Percentiles rank a stretch among this genome's conserved stretches.
Conservation (phyloP, 2,329 filamentous ascomycete species). For the Penicillium sp. region DNA sequence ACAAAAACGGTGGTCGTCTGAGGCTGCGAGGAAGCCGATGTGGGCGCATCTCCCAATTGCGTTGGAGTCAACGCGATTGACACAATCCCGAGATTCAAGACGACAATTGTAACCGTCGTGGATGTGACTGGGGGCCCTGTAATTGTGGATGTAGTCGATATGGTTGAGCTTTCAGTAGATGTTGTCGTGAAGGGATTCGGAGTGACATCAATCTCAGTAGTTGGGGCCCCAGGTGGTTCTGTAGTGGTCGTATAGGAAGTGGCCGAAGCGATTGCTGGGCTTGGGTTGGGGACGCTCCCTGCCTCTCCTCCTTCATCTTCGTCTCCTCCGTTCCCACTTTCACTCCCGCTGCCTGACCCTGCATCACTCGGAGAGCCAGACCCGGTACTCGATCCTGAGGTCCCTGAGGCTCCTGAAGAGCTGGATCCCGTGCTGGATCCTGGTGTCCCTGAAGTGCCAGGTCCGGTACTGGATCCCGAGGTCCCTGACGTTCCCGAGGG, state of each 20-base stretch:
- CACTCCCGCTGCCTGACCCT: neutral
- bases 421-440: too few relatives aligned
- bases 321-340: too few relatives aligned
- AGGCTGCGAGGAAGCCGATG: neutral
- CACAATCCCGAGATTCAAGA: neutral
- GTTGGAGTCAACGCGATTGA: neutral
- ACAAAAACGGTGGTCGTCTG: neutral
- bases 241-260: too few relatives aligned
- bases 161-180: neutral
- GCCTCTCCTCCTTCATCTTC: too few relatives aligned
- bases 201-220: neutral
- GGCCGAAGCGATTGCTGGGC: neutral
- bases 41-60: neutral
- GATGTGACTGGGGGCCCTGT: conserved; percentile 1
- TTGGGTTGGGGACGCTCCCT: neutral
- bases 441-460: too few relatives aligned
- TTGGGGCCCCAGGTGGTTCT: neutral
- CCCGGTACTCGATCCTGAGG: neutral
- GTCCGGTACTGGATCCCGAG: too few relatives aligned
- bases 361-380: neutral
- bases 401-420: too few relatives aligned
- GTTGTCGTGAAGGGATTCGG: neutral
- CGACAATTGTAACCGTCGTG: neutral
- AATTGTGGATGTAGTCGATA: neutral
- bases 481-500: too few relatives aligned